Evolutionary conservation across 495 filamentous ascomycete genomes (phyloP).

Genomic region (Aspergillus homomorphus): DNA sequence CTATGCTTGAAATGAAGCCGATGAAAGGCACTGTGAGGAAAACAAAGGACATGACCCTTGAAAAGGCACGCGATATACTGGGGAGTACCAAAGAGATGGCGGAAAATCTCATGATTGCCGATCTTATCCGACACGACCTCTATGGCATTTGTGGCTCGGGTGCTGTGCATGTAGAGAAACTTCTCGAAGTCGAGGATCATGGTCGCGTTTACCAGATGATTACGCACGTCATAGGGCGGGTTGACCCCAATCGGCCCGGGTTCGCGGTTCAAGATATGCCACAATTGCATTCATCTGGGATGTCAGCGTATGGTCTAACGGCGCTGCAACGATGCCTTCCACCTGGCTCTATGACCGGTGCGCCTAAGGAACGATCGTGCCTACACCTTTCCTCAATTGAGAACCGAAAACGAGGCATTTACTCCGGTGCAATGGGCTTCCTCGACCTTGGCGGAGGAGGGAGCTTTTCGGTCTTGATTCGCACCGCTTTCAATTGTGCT

Average conservation of each 20-base stretch:
- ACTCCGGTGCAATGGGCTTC: conserved; percentile 87
- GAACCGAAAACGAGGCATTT: conserved; percentile 64
- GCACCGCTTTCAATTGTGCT: conserved; percentile 66
- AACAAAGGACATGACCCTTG: conserved; percentile 57
- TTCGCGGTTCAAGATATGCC: conserved; percentile 35
- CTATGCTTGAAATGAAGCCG: conserved; percentile 55
- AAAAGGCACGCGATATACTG: conserved; percentile 65
- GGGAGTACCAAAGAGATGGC: conserved; percentile 83
- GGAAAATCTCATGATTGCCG: conserved; percentile 98
- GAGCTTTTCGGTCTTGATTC: conserved; percentile 85
- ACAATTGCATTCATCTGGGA: conserved; percentile 34
- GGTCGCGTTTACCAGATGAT: conserved; percentile 87
- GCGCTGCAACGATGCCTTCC: conserved; percentile 76
- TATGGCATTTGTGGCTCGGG: conserved; percentile 73
- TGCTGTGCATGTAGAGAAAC: conserved; percentile 59
- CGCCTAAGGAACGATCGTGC: conserved; percentile 86
- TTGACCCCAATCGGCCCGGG: conserved; percentile 39
- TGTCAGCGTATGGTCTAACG: conserved; percentile 60
- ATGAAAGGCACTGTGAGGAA: conserved; percentile 96
- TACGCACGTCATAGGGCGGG: conserved; percentile 73
- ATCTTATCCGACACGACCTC: conserved; percentile 88
- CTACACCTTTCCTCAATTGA: conserved; percentile 74
- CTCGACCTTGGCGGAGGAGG: conserved; percentile 80
- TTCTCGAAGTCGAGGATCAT: conserved; percentile 87
- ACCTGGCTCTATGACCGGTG: conserved; percentile 92